A percentile compares a stretch with the other conserved stretches of the same genome.
These are phyloP conservation scores for Eucalyptus regnans DNA, from an alignment of 345 rosid species.

Conservation along the genomic window DNA sequence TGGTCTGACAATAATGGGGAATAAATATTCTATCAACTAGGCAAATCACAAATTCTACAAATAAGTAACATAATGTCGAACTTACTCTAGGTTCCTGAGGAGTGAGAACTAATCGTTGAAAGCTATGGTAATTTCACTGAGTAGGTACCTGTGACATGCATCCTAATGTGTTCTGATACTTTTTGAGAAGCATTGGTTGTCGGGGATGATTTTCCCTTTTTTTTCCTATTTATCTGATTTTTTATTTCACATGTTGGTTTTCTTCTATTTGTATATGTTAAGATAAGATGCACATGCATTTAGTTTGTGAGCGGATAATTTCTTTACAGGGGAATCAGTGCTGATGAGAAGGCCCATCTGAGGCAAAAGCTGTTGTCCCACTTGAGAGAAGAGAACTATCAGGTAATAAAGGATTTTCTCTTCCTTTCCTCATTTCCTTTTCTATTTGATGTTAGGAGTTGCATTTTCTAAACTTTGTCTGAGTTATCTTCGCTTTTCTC, in stretches of 20 bases:
- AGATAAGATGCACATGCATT: background rate
- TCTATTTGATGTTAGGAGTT: background rate
- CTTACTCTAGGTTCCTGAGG: background rate
- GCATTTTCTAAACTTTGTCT: background rate
- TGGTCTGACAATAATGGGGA: background rate
- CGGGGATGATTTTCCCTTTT: background rate
- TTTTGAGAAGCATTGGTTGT: background rate
- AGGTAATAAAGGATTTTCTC: constrained; percentile 23
- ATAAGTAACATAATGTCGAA: background rate
- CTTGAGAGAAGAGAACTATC: constrained; percentile 74
- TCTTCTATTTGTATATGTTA: background rate
- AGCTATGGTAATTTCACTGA: background rate
- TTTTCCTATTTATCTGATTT: background rate
- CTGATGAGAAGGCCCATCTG: constrained; percentile 72
- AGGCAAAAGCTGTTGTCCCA: constrained; percentile 66
- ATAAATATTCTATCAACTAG: background rate
- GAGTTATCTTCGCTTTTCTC: background rate
- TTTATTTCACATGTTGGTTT: background rate
- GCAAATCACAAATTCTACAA: background rate
- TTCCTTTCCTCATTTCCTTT: background rate
- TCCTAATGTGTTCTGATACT: background rate
- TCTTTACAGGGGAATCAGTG: constrained; percentile 69
- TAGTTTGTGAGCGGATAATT: background rate
- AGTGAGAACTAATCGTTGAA: background rate
- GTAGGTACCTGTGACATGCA: background rate